phyloP scores from a whole-genome alignment of 2,329 filamentous ascomycete species.

The Hypoxylon sp. region DNA sequence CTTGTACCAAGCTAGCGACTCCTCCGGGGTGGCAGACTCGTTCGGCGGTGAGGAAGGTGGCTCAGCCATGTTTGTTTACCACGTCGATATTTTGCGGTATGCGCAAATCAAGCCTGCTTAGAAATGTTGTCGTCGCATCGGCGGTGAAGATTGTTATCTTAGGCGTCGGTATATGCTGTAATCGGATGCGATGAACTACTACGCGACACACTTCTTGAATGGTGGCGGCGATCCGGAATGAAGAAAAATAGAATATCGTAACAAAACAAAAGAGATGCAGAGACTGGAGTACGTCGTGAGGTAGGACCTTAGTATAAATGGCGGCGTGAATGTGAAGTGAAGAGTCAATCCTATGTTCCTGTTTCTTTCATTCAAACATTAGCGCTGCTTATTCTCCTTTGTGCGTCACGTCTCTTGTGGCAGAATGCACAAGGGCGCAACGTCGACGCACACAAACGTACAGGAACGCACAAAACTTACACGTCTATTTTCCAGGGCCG shows the following conservation, averaged over 20 bases:
- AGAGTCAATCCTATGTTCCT: constrained; percentile 14
- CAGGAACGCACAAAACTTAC: constrained; percentile 31
- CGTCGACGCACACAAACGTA: not conserved
- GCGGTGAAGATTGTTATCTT: constrained; percentile 31
- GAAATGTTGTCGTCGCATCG: constrained; percentile 41
- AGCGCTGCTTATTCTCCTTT: constrained; percentile 30
- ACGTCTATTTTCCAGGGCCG: constrained; percentile 28
- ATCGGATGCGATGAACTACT: constrained; percentile 29
- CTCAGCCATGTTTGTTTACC: constrained; percentile 63
- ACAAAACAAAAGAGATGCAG: constrained; percentile 34
- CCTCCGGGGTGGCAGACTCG: constrained; percentile 70
- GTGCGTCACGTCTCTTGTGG: constrained; percentile 24
- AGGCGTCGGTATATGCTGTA: constrained; percentile 4
- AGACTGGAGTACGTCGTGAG: constrained; percentile 25
- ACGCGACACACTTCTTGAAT: constrained; percentile 15
- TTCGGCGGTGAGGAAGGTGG: constrained; percentile 72
- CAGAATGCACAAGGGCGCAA: constrained; percentile 1
- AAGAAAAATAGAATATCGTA: constrained; percentile 22
- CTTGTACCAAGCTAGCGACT: constrained; percentile 95
- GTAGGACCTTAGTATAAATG: constrained; percentile 21
- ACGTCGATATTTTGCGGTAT: constrained; percentile 29
- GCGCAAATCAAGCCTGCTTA: constrained; percentile 40
- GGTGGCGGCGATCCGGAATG: constrained; percentile 22
- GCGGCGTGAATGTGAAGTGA: constrained; percentile 28
- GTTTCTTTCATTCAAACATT: constrained; percentile 29